Percentiles rank a stretch among this genome's conserved stretches.
Conservation (phyloP, 257 asterid species). For the Eustoma russellianum region DNA sequence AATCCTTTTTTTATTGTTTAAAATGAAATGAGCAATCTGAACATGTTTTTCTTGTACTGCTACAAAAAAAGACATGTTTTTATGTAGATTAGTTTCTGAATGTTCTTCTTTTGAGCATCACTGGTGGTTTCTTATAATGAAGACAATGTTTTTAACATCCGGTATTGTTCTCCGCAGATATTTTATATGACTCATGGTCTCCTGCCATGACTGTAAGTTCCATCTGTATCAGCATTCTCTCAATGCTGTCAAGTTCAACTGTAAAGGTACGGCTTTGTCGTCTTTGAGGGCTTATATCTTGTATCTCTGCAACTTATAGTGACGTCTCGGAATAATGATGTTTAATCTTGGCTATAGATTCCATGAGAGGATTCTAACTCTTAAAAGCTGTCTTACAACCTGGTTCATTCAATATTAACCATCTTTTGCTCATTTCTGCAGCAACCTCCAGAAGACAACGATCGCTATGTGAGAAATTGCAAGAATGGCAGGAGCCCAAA, state of each 20-base stretch:
- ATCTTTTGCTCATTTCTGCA: constrained; percentile 21
- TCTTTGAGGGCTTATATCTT: background rate
- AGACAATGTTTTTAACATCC: background rate
- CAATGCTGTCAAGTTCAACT: constrained; percentile 93
- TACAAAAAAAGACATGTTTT: no score
- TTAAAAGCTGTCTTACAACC: background rate
- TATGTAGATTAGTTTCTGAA: background rate
- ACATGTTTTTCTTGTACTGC: background rate
- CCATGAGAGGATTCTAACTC: no score
- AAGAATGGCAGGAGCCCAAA: constrained; percentile 89
- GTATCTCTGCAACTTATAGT: background rate
- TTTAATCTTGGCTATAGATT: background rate
- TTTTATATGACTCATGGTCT: constrained; percentile 94
- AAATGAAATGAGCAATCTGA: no score
- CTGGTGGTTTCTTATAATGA: no score
- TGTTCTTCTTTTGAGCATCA: background rate
- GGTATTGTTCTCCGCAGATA: constrained; percentile 41
- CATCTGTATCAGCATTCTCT: constrained; percentile 91
- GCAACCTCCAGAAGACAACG: constrained; percentile 98
- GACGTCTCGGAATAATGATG: no score
- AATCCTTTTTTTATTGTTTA: background rate
- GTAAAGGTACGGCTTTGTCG: constrained; percentile 46
- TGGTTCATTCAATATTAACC: background rate
- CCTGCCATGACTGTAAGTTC: constrained; percentile 99
- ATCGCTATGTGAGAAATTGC: constrained; percentile 92